Evolutionary conservation across 768 basidiomycete genomes (phyloP).

Genomic region (Suillus clintonianus): DNA sequence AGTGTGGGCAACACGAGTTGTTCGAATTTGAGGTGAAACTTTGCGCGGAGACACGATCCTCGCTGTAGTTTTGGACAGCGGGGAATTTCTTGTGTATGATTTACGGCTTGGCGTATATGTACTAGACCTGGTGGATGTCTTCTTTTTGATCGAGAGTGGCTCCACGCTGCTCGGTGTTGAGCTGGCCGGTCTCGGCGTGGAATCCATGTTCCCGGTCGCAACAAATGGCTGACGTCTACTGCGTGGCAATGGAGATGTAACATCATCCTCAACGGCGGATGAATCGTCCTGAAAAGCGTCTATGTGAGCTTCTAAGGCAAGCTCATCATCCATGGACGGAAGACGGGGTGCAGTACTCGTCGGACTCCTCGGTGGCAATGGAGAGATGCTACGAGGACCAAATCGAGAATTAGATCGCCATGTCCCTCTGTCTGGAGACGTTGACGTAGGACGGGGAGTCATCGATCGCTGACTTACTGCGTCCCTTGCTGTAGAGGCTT

Average conservation of each 20-base stretch:
- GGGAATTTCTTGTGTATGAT: slow-evolving; percentile 49
- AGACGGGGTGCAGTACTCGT: slow-evolving; percentile 19
- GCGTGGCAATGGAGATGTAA: slow-evolving; percentile 59
- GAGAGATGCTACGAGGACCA: slow-evolving; percentile 78
- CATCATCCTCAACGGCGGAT: slow-evolving; percentile 26
- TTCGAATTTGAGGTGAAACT: slow-evolving; percentile 56
- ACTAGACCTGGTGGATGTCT: slow-evolving; percentile 58
- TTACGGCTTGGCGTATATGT: slow-evolving; percentile 37
- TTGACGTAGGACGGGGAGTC: slow-evolving; percentile 49
- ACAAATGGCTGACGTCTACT: slow-evolving; percentile 72
- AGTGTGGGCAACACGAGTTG: slow-evolving; percentile 19
- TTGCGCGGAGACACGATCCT: slow-evolving; percentile 50
- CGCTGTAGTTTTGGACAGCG: slow-evolving; percentile 48
- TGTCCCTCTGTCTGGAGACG: slow-evolving; percentile 38
- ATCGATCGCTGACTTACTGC: slow-evolving; percentile 44
- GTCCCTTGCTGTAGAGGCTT: slow-evolving; percentile 45
- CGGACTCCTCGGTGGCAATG: slow-evolving; percentile 56
- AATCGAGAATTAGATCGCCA: slow-evolving; percentile 52
- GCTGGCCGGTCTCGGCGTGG: slow-evolving; percentile 48
- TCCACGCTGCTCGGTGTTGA: slow-evolving; percentile 53
- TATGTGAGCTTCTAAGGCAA: slow-evolving; percentile 38
- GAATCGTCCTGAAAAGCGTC: slow-evolving; percentile 29
- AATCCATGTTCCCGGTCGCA: slow-evolving; percentile 51
- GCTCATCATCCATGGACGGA: slow-evolving; percentile 48
- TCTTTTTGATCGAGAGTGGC: slow-evolving; percentile 86